Base-by-base conservation (phyloP, 768 basidiomycete genomes). In the Lenzites betulinus region DNA sequence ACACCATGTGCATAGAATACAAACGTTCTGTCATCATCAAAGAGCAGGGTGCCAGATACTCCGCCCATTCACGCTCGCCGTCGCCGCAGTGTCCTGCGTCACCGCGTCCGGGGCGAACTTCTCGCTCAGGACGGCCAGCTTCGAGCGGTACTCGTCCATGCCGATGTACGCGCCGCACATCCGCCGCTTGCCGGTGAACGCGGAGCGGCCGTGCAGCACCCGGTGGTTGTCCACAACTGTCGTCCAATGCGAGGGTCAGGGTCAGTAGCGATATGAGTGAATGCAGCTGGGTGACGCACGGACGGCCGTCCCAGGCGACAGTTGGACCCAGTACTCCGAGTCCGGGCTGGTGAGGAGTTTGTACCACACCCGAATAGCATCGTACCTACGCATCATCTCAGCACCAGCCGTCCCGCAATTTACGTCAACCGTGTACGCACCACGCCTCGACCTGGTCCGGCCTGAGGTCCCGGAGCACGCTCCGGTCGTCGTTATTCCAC, bases 121-220 rank as follows among this genome's bases (percentile, higher is more conserved):
- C 72, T 91, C 89, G 35, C 70, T 74, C 7, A 92, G 76, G 13
- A 90, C 87, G 1, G 82, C 79, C 12, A 96, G 77, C 65, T 88
- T 88, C 0, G 93, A 95, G 39, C 82, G 81, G 71, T 88, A 98
- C 70, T 99, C 97, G 71, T 99, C 96, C 13, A 83, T 78, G 0
- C 92, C 92, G 58, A 98, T 83, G 71, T 99, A 99, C 0, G 96
- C 97, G 2, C 96, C 96, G 69, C 96, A 98, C 86, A 99, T 93
- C 1, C 92, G 83, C 3, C 96, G 84, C 72, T 85, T 84, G 12
- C 96, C 96, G 13, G 84, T 81, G 70, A 97, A 98, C 1, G 87
- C 83, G 0, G 94, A 93, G n/a, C 96, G 87, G 13, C 96, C 96
- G 66, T 98, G 96, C 50, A 98, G 78, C 13, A 98, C 92, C 22